Percentiles rank a stretch among this genome's conserved stretches.
Conservation (phyloP, 768 basidiomycete genomes). For the Pleurotus eryngii region DNA sequence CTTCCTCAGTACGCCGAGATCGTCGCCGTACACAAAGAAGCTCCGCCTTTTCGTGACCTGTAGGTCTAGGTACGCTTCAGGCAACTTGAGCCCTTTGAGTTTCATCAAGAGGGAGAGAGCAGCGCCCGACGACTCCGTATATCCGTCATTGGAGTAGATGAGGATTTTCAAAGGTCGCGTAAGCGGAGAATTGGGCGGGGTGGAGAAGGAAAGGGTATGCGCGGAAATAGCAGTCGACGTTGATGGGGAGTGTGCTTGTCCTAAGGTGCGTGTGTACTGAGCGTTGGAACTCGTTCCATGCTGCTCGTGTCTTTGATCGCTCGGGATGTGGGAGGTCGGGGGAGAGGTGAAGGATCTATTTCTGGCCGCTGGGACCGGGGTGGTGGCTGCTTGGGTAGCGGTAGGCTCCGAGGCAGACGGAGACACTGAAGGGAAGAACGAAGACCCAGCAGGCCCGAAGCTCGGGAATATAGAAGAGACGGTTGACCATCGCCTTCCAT, state of each 20-base stretch:
- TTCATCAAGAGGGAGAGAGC: slow-evolving; percentile 88
- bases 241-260: not conserved
- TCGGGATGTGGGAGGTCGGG: not conserved
- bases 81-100: slow-evolving; percentile 58
- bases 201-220: slow-evolving; percentile 14
- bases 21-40: slow-evolving; percentile 89
- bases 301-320: not conserved
- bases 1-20: slow-evolving; percentile 67
- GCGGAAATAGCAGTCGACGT: not conserved
- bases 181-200: slow-evolving; percentile 15
- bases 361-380: not conserved
- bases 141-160: slow-evolving; percentile 82
- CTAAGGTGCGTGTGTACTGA: not conserved
- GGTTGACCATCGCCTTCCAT: slow-evolving; percentile 40
- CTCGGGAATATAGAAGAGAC: slow-evolving; percentile 38
- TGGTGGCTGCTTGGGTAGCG: not conserved
- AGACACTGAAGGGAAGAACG: slow-evolving; percentile 16
- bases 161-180: slow-evolving; percentile 71
- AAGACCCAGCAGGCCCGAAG: slow-evolving; percentile 25
- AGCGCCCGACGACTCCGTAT: slow-evolving; percentile 89
- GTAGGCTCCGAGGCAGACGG: not conserved
- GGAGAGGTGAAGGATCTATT: slow-evolving; percentile 17
- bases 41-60: slow-evolving; percentile 77
- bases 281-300: not conserved
- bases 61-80: slow-evolving; percentile 90